Conservation (phyloP, 1,284 basidiomycete genomes). For the Ganoderma meredithae region DNA sequence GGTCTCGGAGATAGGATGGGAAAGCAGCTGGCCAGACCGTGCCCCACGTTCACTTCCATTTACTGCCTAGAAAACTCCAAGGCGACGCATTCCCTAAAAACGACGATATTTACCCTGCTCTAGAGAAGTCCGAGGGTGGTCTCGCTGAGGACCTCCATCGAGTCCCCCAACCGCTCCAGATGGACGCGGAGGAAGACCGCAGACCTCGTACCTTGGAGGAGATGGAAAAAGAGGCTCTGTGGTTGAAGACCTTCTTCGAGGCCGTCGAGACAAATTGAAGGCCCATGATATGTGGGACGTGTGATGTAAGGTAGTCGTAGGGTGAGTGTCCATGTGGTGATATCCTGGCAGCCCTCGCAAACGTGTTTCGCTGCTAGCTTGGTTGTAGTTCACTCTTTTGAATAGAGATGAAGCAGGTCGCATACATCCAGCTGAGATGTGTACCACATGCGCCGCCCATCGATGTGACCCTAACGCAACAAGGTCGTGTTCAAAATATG, state of each 20-base stretch:
- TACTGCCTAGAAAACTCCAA: conserved; percentile 78
- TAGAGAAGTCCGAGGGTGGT: conserved; percentile 71
- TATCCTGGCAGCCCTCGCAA: background rate
- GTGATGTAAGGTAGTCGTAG: background rate
- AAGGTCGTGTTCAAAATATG: background rate
- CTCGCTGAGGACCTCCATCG: conserved; percentile 50
- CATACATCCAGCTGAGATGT: background rate
- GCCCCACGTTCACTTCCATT: conserved; percentile 91
- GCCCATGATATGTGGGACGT: background rate
- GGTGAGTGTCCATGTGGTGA: background rate
- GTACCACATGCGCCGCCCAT: no score
- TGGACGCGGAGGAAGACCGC: conserved; percentile 78
- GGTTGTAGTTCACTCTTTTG: background rate
- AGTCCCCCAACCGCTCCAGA: conserved; percentile 40
- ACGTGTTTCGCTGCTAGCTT: background rate
- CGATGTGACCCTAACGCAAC: background rate
- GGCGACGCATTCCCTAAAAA: conserved; percentile 76
- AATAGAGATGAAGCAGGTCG: background rate
- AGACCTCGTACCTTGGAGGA: conserved; percentile 60
- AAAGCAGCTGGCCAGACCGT: conserved; percentile 86
- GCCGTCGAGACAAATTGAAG: conserved; percentile 16
- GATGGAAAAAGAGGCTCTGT: conserved; percentile 46
- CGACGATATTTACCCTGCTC: conserved; percentile 81
- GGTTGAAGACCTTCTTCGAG: conserved; percentile 45
- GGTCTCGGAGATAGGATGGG: conserved; percentile 71